Evolutionary conservation across 768 basidiomycete genomes (phyloP).

Genomic region (Ephemerocybe angulata): DNA sequence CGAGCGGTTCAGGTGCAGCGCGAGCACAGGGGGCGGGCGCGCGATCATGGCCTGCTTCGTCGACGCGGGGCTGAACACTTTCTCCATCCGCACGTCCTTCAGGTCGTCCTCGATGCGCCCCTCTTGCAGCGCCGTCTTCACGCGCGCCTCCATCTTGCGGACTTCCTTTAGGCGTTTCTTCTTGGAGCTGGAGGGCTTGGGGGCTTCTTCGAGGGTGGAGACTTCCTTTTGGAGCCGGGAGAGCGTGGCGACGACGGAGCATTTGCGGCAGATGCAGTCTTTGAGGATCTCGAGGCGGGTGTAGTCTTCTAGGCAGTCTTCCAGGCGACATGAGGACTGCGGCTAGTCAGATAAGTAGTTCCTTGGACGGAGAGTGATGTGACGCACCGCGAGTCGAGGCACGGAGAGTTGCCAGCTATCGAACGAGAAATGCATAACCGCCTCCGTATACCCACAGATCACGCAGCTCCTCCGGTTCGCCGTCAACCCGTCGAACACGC

Average conservation of each 20-base stretch:
- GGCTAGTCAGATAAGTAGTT: neutral
- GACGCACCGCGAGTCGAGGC: constrained; percentile 58
- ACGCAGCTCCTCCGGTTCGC: constrained; percentile 87
- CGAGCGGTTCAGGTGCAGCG: constrained; percentile 89
- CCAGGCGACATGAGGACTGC: constrained; percentile 64
- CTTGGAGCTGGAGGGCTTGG: constrained; percentile 60
- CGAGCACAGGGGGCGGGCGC: constrained; percentile 83
- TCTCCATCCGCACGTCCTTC: constrained; percentile 76
- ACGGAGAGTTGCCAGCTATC: constrained; percentile 82
- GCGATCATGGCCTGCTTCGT: constrained; percentile 94
- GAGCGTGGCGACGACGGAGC: constrained; percentile 79
- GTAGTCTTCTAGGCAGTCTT: constrained; percentile 85
- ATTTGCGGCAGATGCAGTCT: constrained; percentile 92
- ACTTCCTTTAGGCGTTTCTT: constrained; percentile 75
- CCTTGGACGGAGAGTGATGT: constrained; percentile 7
- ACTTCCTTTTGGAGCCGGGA: constrained; percentile 60
- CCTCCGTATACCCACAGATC: constrained; percentile 89
- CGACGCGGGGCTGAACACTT: constrained; percentile 66
- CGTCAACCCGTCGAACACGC: constrained; percentile 86
- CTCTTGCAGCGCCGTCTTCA: constrained; percentile 64
- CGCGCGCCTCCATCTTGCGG: constrained; percentile 55
- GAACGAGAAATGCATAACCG: constrained; percentile 88
- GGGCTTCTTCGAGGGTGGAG: constrained; percentile 47
- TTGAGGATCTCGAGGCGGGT: constrained; percentile 82
- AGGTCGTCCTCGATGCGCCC: constrained; percentile 82